Base-by-base conservation (phyloP, 179 eudicot species). In the Camellia oleifera region DNA sequence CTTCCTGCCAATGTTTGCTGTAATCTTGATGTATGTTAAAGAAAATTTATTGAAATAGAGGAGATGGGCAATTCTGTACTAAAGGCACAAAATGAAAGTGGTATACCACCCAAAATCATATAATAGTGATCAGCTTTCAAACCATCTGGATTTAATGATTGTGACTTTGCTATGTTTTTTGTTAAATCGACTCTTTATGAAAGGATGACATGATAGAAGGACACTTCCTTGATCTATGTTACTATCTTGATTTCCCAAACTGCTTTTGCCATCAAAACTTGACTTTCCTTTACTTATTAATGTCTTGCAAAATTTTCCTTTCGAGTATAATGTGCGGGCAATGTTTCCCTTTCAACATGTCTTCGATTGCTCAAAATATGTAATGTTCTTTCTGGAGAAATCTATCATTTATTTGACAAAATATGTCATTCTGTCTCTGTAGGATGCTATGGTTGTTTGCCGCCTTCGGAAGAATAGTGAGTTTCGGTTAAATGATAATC, bases 381-480 rank as follows among this genome's bases (percentile, higher is more conserved):
- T 2, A 14, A 72, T 3, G 18, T 32, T 32, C 40, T 32, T 32
- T 32, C 40, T 32, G 40, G 40, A 44, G 7, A 26, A n/a, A 20
- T 20, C 17, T 4, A 1, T 5, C 11, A 52, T 20, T 70, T 50
- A 48, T 48, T 48, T 48, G 52, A 48, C 52, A 4, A 73, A 54
- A n/a, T 26, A 40, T 26, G 18, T 40, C 20, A 44, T 58, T 60
- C 40, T 48, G 3, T 75, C 11, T 73, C 2, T 79, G 67, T 70
- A 94, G 98, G 97, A 94, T 83, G 81, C 87, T 13, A 74, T 94
- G 85, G 96, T 93, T 40, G 90, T 91, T 62, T 94, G 96, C 72
- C 97, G 97, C 50, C 81, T 94, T 70, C 81, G 90, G 60, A 89
- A 74, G 83, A 94, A 94, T 80, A 68, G 69, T 0, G 94, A 90